Evolutionary conservation across 2,329 filamentous ascomycete species (phyloP).

Genomic region (Periconia sp.): DNA sequence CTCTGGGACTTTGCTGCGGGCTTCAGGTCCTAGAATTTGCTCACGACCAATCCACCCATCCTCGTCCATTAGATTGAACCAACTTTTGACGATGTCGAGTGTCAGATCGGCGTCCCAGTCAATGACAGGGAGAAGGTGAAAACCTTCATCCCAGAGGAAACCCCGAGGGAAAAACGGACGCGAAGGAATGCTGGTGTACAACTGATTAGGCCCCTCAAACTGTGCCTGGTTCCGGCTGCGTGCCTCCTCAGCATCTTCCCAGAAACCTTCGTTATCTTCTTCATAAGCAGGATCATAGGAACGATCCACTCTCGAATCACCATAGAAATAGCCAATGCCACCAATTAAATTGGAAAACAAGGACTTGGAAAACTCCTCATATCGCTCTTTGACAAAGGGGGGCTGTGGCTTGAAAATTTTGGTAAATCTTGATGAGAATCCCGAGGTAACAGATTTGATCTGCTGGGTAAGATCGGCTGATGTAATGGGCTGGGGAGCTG

Average conservation of each 20-base stretch:
- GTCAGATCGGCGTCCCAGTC: slow-evolving; percentile 91
- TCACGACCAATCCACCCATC: slow-evolving; percentile 98
- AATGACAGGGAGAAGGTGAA: slow-evolving; percentile 85
- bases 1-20: slow-evolving; percentile 86
- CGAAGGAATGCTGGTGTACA: slow-evolving; percentile 90
- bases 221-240: slow-evolving; percentile 68
- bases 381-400: slow-evolving; percentile 74
- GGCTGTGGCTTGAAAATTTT: slow-evolving; percentile 71
- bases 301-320: slow-evolving; percentile 83
- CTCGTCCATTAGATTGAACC: slow-evolving; percentile 94
- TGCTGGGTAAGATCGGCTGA: slow-evolving; percentile 68
- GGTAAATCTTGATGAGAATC: slow-evolving; percentile 75
- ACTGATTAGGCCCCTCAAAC: slow-evolving; percentile 78
- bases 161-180: slow-evolving; percentile 94
- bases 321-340: slow-evolving; percentile 94
- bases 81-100: slow-evolving; percentile 85
- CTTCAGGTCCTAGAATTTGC: slow-evolving; percentile 89
- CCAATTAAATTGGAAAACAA: slow-evolving; percentile 94
- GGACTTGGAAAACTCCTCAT: slow-evolving; percentile 78
- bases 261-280: slow-evolving; percentile 93
- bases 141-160: slow-evolving; percentile 98
- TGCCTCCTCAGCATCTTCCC: slow-evolving; percentile 86
- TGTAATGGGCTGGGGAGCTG: slow-evolving; percentile 57
- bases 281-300: slow-evolving; percentile 93
- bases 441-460: slow-evolving; percentile 65